These are phyloP conservation scores for Cinnamomum chago DNA, from an alignment of 164 flowering plant genomes.

Conservation along the genomic window DNA sequence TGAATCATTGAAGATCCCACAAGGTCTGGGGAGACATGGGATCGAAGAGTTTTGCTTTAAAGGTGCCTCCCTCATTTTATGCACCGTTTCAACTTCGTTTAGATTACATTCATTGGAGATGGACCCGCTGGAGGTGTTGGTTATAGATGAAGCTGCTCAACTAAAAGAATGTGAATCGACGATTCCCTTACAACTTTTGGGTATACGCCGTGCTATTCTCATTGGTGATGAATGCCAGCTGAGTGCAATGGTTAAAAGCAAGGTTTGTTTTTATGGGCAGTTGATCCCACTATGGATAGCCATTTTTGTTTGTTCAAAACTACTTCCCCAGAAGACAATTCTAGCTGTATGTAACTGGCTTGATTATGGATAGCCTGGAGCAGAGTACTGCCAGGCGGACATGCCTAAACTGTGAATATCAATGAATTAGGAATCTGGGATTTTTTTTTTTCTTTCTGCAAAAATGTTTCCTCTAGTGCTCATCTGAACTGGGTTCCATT, in stretches of 20 bases:
- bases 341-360: too few relatives aligned
- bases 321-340: too few relatives aligned
- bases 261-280: constrained; percentile 11
- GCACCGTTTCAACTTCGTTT: constrained; percentile 39
- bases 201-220: constrained; percentile 42
- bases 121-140: constrained; percentile 20
- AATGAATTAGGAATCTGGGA: too few relatives aligned
- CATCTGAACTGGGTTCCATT: neutral
- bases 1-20: neutral
- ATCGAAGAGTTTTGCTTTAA: constrained; percentile 11
- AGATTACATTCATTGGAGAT: constrained; percentile 12
- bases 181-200: constrained; percentile 39
- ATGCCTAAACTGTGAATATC: too few relatives aligned
- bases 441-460: too few relatives aligned
- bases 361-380: too few relatives aligned
- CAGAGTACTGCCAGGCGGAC: too few relatives aligned
- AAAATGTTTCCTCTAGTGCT: neutral
- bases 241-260: constrained; percentile 45
- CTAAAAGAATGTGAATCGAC: constrained; percentile 49
- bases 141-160: constrained; percentile 58
- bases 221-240: constrained; percentile 50
- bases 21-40: neutral
- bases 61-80: constrained; percentile 30
- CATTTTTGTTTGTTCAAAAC: too few relatives aligned
- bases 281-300: neutral